Conservation (phyloP, 1,284 basidiomycete genomes). For the Moesziomyces sp. region DNA sequence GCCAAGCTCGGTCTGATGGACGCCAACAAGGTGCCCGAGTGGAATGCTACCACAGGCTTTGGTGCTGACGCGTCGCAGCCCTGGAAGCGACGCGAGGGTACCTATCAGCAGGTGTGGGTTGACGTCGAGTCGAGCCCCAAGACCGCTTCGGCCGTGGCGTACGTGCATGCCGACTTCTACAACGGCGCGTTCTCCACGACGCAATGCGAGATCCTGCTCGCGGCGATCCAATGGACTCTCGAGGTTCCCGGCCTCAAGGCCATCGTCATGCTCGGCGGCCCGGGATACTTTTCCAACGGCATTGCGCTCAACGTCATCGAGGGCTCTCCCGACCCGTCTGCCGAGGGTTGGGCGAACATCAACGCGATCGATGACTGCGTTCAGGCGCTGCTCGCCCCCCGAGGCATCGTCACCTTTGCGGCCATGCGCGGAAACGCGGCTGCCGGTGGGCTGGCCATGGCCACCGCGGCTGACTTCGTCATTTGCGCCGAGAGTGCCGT, state of each 20-base stretch:
- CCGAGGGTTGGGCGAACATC: constrained; percentile 71
- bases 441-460: constrained; percentile 71
- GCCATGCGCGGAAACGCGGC: constrained; percentile 70
- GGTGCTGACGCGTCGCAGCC: constrained; percentile 18
- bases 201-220: constrained; percentile 68
- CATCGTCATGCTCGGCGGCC: constrained; percentile 68
- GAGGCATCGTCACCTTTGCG: constrained; percentile 69
- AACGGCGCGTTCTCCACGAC: constrained; percentile 70
- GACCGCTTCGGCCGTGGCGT: constrained; percentile 53
- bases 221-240: constrained; percentile 68
- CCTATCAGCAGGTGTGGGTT: constrained; percentile 70
- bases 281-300: constrained; percentile 70
- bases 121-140: constrained; percentile 55
- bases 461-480: constrained; percentile 69
- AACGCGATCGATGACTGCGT: constrained; percentile 67
- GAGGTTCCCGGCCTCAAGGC: constrained; percentile 66
- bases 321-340: constrained; percentile 66
- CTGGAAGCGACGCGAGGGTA: constrained; percentile 56
- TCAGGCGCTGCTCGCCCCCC: constrained; percentile 65
- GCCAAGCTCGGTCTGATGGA: constrained; percentile 46
- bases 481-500: constrained; percentile 68
- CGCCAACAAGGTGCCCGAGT: constrained; percentile 66
- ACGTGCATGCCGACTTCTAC: constrained; percentile 71
- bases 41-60: constrained; percentile 52
- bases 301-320: constrained; percentile 71